These are phyloP conservation scores for Beauveria rudraprayagi DNA, from an alignment of 2,329 filamentous ascomycete genomes.

Conservation along the genomic window DNA sequence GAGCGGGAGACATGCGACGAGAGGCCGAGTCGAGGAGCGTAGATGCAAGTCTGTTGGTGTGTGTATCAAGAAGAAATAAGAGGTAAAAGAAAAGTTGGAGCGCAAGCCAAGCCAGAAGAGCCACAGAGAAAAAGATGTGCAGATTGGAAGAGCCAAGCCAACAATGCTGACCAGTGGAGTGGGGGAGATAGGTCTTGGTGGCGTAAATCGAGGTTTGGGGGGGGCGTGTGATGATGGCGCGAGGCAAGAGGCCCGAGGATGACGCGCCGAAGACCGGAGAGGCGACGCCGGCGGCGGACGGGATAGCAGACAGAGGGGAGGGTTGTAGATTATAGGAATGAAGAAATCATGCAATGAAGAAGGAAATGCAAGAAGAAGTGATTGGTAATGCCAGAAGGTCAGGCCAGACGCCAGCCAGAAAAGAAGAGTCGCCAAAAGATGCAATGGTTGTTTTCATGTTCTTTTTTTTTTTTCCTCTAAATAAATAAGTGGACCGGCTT, in stretches of 20 bases:
- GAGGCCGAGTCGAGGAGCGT: background rate
- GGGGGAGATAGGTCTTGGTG: background rate
- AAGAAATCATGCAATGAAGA: background rate
- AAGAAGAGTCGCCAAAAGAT: background rate
- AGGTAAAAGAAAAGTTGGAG: background rate
- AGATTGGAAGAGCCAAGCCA: constrained; percentile 2
- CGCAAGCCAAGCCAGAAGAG: background rate
- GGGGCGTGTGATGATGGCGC: background rate
- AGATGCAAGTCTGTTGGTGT: background rate
- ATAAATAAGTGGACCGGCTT: background rate
- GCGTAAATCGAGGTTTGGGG: background rate
- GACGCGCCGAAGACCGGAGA: constrained; percentile 5
- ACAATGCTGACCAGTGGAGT: background rate
- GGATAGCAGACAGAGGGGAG: background rate
- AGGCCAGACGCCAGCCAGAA: no score
- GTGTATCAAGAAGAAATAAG: background rate
- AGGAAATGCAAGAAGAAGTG: no score
- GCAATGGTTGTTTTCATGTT: background rate
- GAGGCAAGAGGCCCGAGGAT: background rate
- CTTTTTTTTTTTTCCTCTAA: background rate
- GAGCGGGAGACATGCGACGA: constrained; percentile 11
- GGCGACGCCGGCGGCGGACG: background rate
- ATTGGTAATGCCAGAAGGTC: no score
- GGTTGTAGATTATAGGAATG: no score
- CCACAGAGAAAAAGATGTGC: background rate